These are phyloP conservation scores for Cryptomeria japonica DNA, from an alignment of 75 land plant genomes.

Conservation along the genomic window DNA sequence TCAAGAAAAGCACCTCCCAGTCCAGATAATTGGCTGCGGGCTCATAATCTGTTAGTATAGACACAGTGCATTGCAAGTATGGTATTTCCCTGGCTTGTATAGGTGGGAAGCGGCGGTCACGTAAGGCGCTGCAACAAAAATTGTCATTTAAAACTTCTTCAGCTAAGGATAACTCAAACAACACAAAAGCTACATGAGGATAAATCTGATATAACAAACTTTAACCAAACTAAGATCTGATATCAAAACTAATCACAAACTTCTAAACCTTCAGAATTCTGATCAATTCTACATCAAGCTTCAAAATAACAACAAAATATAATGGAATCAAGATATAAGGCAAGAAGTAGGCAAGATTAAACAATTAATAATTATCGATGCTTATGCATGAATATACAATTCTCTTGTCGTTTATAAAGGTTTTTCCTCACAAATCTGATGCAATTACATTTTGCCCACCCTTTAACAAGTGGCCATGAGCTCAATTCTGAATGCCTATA, in stretches of 20 bases:
- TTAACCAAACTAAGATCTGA: not conserved
- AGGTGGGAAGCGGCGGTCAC: constrained; percentile 96
- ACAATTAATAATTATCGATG: not conserved
- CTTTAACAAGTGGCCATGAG: no score
- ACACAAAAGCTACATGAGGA: not conserved
- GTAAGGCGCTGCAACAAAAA: constrained; percentile 78
- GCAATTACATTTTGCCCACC: not conserved
- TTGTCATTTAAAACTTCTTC: not conserved
- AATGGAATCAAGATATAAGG: not conserved
- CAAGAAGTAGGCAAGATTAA: not conserved
- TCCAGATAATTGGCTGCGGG: constrained; percentile 85
- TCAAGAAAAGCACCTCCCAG: constrained; percentile 84
- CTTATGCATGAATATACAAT: not conserved
- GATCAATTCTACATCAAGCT: not conserved
- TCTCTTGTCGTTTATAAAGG: not conserved
- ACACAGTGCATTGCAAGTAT: constrained; percentile 93
- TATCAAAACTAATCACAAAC: not conserved
- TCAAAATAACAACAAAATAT: not conserved
- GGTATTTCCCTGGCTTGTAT: constrained; percentile 96
- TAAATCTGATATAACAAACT: not conserved
- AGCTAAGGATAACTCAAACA: not conserved
- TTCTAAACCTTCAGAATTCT: not conserved
- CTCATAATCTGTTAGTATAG: constrained; percentile 90
- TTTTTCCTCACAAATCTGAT: not conserved
- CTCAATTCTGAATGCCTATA: no score